Percentiles rank a stretch among this genome's conserved stretches.
phyloP scores from a whole-genome alignment of 352 stramenopile genomes.

The Nothophytophthora sp. region DNA sequence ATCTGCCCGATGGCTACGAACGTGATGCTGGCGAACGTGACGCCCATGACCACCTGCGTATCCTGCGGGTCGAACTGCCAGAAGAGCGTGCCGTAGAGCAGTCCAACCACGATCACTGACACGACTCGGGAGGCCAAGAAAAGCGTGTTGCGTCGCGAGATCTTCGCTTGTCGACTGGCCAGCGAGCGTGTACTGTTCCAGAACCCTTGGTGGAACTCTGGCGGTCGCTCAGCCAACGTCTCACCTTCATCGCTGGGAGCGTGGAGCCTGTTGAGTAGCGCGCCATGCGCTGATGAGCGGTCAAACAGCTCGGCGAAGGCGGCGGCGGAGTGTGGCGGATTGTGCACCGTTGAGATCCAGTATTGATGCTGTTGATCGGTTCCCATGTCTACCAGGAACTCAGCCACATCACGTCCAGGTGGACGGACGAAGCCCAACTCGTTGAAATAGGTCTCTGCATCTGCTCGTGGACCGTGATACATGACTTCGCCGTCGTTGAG shows the following conservation, averaged over 20 bases:
- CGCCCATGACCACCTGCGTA: constrained; percentile 35
- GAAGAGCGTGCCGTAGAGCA: constrained; percentile 17
- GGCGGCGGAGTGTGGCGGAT: neutral
- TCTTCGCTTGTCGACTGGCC: constrained; percentile 23
- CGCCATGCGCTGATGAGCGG: neutral
- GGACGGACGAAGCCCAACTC: constrained; percentile 44
- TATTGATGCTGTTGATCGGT: constrained; percentile 33
- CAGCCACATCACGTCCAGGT: constrained; percentile 23
- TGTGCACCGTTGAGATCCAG: constrained; percentile 2
- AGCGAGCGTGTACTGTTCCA: constrained; percentile 2
- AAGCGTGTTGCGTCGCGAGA: constrained; percentile 29
- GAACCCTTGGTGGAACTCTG: constrained; percentile 15
- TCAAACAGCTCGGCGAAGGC: constrained; percentile 53
- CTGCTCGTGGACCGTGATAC: constrained; percentile 71
- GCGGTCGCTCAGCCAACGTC: constrained; percentile 56
- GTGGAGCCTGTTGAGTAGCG: neutral
- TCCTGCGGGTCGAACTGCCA: constrained; percentile 14
- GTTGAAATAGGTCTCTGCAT: constrained; percentile 69
- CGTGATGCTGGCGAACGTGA: constrained; percentile 62
- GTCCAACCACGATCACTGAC: constrained; percentile 7
- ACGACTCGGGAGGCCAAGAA: constrained; percentile 5
- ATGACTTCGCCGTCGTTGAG: constrained; percentile 85
- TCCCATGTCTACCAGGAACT: constrained; percentile 36
- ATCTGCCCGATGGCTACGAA: constrained; percentile 66
- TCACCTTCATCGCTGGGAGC: neutral